Evolutionary conservation across 345 rosid species (phyloP), one percentile per base, ranked within the genome.

Genomic region (Melastoma malabathricum): DNA sequence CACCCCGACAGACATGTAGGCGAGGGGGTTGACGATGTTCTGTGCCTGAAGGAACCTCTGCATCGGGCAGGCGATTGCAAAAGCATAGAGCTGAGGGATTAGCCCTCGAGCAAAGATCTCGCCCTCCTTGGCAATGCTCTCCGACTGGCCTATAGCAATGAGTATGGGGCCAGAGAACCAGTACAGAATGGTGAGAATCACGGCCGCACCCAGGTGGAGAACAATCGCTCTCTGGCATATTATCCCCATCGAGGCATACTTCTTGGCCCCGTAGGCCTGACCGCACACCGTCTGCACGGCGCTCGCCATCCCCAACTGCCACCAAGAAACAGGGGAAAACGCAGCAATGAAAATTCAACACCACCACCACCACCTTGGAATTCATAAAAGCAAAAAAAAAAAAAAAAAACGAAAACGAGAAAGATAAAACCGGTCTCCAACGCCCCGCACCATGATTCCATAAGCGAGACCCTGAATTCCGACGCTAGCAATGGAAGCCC

Each of bases 221-320:
- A 89, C 52, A 3, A 89, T 78, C 57, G 98, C 98, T 53, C 84
- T 68, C 60, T 89, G 98, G 73, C 94, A 86, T 34, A 78, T 76
- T 14, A 89, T 68, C 23, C 98, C 98, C 96, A 83, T 80, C 47
- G 83, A 72, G 3, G 86, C 51, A 65, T 86, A 76, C 48, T 75
- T 78, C 52, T 70, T 74, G 4, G 94, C 98, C 8, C 98, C 96
- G 20, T 79, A 89, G 10, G 98, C 98, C 77, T 86, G 96, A 12
- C 97, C 97, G 54, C 96, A 89, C 3, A 89, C 83, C 0, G 97
- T 89, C 50, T 89, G 98, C 20, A 86, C 98, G n/a, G 98, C 98
- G 48, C 96, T 86, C 1, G 98, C 94, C 98, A 89, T 89, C 22
- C 96, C 96, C 60, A 83, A 53, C 98, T 89, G 68, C 8, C 8